Evolutionary conservation across 2,329 filamentous ascomycete genomes (phyloP).

Genomic region (Ceratocystis papillata): DNA sequence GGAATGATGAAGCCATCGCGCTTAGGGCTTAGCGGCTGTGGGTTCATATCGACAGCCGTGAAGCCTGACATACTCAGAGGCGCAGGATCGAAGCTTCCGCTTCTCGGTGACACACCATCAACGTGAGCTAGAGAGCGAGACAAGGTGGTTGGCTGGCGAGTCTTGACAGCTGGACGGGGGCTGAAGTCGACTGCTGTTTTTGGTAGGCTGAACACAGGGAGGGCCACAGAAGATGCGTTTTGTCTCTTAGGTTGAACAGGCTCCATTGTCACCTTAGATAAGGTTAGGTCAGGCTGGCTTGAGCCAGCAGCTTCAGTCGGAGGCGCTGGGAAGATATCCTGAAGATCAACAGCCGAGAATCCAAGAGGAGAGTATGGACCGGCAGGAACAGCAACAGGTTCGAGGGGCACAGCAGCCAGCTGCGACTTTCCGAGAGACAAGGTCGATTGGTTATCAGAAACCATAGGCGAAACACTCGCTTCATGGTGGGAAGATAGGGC

Average conservation of each 20-base stretch:
- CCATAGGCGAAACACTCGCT: constrained; percentile 14
- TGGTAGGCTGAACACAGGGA: constrained; percentile 16
- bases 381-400: constrained; percentile 11
- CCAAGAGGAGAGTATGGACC: constrained; percentile 20
- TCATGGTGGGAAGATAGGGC: constrained; percentile 20
- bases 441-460: background rate
- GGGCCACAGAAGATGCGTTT: background rate
- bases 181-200: constrained; percentile 16
- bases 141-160: background rate
- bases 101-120: constrained; percentile 17
- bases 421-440: constrained; percentile 12
- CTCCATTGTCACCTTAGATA: constrained; percentile 15
- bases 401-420: constrained; percentile 9
- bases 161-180: background rate
- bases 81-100: constrained; percentile 3
- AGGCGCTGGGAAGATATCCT: constrained; percentile 23
- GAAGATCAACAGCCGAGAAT: constrained; percentile 20
- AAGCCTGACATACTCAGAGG: constrained; percentile 18
- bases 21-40: constrained; percentile 36
- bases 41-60: constrained; percentile 21
- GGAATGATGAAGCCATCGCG: constrained; percentile 49
- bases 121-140: constrained; percentile 12
- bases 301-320: constrained; percentile 11
- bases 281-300: background rate
- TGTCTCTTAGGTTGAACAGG: constrained; percentile 13